Evolutionary conservation across 768 basidiomycete genomes (phyloP), one percentile per base, ranked within the genome.

Genomic region (Leccinum subtestaceum): DNA sequence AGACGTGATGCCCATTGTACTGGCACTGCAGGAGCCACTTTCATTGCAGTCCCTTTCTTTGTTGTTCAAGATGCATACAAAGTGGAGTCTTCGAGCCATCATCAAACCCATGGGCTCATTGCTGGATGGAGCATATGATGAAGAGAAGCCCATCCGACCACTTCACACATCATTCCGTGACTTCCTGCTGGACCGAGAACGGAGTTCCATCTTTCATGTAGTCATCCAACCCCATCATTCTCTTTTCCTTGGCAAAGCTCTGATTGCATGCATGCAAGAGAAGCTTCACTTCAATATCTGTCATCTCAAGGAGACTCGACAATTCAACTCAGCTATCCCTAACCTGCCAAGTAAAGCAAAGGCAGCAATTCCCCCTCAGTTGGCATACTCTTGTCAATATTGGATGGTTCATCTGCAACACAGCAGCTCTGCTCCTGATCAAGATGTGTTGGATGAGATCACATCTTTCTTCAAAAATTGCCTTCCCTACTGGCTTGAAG

Each of bases 401-500:
- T 46, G 45, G 45, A 46, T 46, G 19, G 19, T n/a, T 21, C 45
- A 46, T 21, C 19, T 46, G 11, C 13, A 7, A 21, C 2, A 13
- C 19, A 46, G 11, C 9, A 21, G 13, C 34, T 15, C 36, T 19
- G 19, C 32, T 12, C 32, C 45, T 46, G 45, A 21, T 2, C 45
- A 13, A 21, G 19, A 46, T 9, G 2, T 46, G 4, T 21, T 21
- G 12, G 5, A 46, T 21, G 45, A 46, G 5, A 7, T 25, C 6
- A 25, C 21, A 13, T 9, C 4, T 12, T 70, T 76, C 55, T 56
- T 70, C 19, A 49, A 68, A 31, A 34, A 55, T 1, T 61, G 60
- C 11, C 63, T 78, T 4, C 64, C 78, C 5, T 76, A 68, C 53
- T 79, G 77, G 77, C 55, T 79, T 9, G 78, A 79, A 52, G 72